These are phyloP conservation scores for Bifiguratus adelaidae DNA, from an alignment of 192 early-diverging fungal species.

Conservation along the genomic window DNA sequence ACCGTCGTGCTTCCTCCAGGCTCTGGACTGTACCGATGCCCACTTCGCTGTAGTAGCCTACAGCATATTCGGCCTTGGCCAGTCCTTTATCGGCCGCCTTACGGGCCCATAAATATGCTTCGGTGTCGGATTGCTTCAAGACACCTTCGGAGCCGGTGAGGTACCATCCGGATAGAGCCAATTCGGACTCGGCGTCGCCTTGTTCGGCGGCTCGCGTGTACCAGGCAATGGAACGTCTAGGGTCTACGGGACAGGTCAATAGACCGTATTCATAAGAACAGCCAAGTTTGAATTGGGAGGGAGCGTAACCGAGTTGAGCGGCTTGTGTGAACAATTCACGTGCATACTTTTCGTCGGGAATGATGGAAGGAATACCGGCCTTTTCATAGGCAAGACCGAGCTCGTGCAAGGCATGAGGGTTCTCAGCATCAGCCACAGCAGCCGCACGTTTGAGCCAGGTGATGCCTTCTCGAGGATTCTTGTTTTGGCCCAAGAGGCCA, in stretches of 20 bases:
- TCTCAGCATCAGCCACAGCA: conserved; percentile 77
- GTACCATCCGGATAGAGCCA: conserved; percentile 97
- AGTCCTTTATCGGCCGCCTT: conserved; percentile 92
- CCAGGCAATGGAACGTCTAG: conserved; percentile 89
- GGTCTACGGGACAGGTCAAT: conserved; percentile 75
- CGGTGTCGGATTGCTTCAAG: conserved; percentile 79
- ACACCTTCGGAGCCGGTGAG: conserved; percentile 81
- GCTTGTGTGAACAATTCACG: conserved; percentile 87
- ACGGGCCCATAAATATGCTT: conserved; percentile 97
- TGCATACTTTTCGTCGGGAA: conserved; percentile 79
- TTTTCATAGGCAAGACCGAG: conserved; percentile 80
- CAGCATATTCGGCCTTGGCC: conserved; percentile 93
- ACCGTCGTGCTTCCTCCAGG: conserved; percentile 76
- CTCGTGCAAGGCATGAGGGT: conserved; percentile 92
- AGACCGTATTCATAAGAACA: conserved; percentile 92
- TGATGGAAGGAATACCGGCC: conserved; percentile 53
- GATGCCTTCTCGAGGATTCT: conserved; percentile 83
- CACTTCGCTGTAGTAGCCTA: conserved; percentile 90
- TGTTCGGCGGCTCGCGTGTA: conserved; percentile 91
- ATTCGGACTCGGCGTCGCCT: conserved; percentile 79
- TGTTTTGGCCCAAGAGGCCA: conserved; percentile 62
- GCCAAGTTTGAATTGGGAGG: conserved; percentile 88
- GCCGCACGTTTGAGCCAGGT: conserved; percentile 93
- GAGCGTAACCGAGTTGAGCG: conserved; percentile 86
- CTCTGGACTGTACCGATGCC: conserved; percentile 76